Evolutionary conservation across 257 asterid species (phyloP).

Genomic region (Knoxia roxburghii): DNA sequence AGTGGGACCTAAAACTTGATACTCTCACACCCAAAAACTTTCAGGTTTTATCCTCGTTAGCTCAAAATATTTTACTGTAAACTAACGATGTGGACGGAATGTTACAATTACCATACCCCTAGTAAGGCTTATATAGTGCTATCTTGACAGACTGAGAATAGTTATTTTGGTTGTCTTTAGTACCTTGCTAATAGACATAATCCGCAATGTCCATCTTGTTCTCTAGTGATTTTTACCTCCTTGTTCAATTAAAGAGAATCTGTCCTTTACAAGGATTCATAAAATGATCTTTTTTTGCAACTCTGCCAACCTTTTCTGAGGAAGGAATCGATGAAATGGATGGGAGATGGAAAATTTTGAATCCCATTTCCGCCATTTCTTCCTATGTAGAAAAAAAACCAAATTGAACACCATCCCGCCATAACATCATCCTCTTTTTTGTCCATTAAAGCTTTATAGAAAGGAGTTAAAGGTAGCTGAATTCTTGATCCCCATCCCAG

Average conservation of each 20-base stretch:
- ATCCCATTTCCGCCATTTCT: conserved; percentile 1
- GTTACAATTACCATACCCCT: conserved; percentile 8
- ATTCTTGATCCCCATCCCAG: no score
- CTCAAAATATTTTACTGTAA: no score
- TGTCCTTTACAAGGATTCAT: neutral
- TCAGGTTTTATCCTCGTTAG: no score
- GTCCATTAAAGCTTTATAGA: neutral
- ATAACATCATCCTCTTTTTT: neutral
- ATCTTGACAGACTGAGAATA: neutral
- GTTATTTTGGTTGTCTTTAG: neutral
- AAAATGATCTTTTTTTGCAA: neutral
- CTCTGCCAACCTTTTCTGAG: neutral
- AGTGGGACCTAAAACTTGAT: neutral
- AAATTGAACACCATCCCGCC: conserved; percentile 2
- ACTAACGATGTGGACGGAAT: no score
- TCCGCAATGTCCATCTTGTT: neutral
- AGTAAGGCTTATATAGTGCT: neutral
- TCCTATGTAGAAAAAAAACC: neutral
- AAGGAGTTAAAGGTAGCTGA: neutral
- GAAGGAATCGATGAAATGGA: neutral
- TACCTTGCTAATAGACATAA: neutral
- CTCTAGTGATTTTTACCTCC: neutral
- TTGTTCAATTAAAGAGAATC: neutral
- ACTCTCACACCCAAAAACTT: neutral
- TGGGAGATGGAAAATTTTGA: neutral